A percentile compares a stretch with the other conserved stretches of the same genome.
Evolutionary conservation across 140 eudicot species (phyloP).

Genomic region (Senecio squalidus): DNA sequence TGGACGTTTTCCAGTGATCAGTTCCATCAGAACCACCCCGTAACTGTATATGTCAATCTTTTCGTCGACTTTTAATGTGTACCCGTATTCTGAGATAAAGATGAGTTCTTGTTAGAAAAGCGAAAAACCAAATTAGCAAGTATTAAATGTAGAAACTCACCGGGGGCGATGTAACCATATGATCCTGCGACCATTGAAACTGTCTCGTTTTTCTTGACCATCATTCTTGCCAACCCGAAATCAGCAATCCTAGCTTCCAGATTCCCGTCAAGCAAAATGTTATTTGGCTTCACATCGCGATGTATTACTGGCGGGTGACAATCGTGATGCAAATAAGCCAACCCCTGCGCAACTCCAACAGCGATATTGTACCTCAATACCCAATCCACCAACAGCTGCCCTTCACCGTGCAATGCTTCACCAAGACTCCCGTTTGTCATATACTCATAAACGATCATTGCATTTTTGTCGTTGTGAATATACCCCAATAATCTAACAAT

Average conservation of each 20-base stretch:
- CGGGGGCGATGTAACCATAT: conserved; percentile 96
- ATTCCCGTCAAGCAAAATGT: conserved; percentile 73
- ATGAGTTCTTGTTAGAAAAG: not conserved
- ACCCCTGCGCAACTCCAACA: conserved; percentile 89
- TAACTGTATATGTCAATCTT: conserved; percentile 85
- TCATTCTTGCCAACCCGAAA: conserved; percentile 81
- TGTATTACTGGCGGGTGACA: conserved; percentile 85
- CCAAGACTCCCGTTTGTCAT: conserved; percentile 88
- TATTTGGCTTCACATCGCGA: conserved; percentile 82
- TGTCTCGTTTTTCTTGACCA: conserved; percentile 77
- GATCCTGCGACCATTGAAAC: conserved; percentile 90
- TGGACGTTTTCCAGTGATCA: conserved; percentile 66
- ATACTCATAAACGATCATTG: conserved; percentile 80
- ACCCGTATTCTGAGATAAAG: conserved; percentile 66
- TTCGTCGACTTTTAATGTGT: conserved; percentile 85
- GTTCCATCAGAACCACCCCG: conserved; percentile 86
- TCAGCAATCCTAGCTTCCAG: conserved; percentile 83
- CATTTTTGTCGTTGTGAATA: conserved; percentile 68
- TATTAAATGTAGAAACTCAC: conserved; percentile 28
- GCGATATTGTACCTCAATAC: conserved; percentile 84
- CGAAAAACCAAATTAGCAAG: not conserved
- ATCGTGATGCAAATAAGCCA: conserved; percentile 85
- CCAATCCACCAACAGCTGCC: conserved; percentile 72
- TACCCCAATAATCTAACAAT: conserved; percentile 73
- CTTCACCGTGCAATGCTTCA: conserved; percentile 74